Conservation (phyloP, 139 green algal species). For the Yamagishiella unicocca region DNA sequence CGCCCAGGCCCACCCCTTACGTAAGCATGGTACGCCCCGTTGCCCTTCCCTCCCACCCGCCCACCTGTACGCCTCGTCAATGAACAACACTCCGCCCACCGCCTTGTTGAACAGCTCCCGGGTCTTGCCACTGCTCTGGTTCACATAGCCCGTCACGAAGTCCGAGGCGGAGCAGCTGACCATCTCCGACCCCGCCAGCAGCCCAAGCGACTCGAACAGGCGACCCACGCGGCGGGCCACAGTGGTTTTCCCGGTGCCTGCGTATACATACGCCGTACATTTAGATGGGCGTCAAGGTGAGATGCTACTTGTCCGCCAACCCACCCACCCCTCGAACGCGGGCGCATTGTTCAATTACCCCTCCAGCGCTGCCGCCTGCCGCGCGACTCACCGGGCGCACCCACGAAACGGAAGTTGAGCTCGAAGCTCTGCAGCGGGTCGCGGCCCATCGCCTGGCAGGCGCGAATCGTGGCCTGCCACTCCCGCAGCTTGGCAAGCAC, state of each 20-base stretch:
- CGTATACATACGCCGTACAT: too few species aligned
- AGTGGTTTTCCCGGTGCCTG: conserved; percentile 72
- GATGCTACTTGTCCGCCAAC: too few species aligned
- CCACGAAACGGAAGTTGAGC: conserved; percentile 63
- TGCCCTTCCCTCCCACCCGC: neutral
- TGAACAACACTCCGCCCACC: conserved; percentile 64
- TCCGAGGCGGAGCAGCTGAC: conserved; percentile 57
- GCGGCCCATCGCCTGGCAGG: conserved; percentile 48
- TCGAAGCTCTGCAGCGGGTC: conserved; percentile 60
- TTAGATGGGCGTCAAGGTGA: too few species aligned
- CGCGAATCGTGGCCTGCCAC: conserved; percentile 61
- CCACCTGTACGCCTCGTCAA: conserved; percentile 71
- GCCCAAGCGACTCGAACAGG: conserved; percentile 60
- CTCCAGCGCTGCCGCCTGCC: neutral
- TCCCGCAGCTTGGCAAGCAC: conserved; percentile 59
- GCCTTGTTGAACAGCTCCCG: conserved; percentile 59
- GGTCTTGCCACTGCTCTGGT: conserved; percentile 59
- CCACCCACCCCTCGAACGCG: too few species aligned
- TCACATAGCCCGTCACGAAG: conserved; percentile 62
- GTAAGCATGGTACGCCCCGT: neutral
- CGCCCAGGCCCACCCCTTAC: too few species aligned
- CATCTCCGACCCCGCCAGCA: conserved; percentile 51
- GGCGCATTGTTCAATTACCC: too few species aligned
- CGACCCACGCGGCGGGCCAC: conserved; percentile 58
- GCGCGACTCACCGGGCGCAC: conserved; percentile 23